Evolutionary conservation across 192 early-diverging fungal genomes (phyloP).

Genomic region (Lobosporangium transversale): DNA sequence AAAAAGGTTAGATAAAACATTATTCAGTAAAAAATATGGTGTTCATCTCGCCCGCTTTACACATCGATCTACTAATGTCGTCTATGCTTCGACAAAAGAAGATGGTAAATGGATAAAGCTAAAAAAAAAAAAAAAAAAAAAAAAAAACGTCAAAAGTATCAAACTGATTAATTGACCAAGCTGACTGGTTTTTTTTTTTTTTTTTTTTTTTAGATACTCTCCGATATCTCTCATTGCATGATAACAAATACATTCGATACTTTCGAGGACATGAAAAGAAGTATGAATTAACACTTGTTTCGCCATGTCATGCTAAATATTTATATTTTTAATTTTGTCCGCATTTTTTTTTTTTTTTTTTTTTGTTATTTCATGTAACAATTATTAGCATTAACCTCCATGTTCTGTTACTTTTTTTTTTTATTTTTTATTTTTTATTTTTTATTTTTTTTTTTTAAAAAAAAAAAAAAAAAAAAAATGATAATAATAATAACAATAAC

Average conservation of each 20-base stretch:
- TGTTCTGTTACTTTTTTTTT: no score
- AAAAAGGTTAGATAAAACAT: constrained; percentile 70
- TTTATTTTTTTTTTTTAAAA: no score
- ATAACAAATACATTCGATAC: constrained; percentile 94
- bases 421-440: no score
- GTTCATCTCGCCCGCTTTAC: constrained; percentile 90
- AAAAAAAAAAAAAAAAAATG: no score
- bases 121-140: background rate
- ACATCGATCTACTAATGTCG: constrained; percentile 77
- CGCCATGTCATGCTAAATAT: no score
- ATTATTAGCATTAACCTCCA: no score
- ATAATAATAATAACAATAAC: no score
- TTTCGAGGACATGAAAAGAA: constrained; percentile 85
- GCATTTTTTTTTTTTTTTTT: background rate
- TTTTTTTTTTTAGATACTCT: constrained; percentile 90
- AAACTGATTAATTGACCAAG: background rate
- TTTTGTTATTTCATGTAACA: background rate
- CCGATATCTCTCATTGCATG: constrained; percentile 92
- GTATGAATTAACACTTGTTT: constrained; percentile 61
- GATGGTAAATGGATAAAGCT: constrained; percentile 63
- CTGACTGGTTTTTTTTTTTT: background rate
- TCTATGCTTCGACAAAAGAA: constrained; percentile 95
- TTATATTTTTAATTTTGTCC: background rate
- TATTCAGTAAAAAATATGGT: constrained; percentile 96
- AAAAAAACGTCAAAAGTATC: background rate